A percentile compares a stretch with the other conserved stretches of the same genome.
These are phyloP conservation scores for Tricholoma terreum DNA, from an alignment of 768 basidiomycete species.

Conservation along the genomic window DNA sequence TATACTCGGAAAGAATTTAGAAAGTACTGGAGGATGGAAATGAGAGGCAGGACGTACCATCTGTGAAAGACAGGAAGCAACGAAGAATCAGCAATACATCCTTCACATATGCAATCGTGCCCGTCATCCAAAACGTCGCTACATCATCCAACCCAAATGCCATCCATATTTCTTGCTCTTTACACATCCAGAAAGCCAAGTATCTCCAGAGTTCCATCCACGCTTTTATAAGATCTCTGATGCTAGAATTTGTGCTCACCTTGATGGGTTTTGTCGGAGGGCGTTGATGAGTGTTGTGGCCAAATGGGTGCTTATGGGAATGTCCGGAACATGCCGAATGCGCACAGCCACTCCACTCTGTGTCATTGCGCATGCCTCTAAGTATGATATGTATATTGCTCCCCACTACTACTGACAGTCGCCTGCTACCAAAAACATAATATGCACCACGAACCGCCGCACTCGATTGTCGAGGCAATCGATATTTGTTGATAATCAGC, in stretches of 20 bases:
- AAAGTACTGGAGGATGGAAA: constrained; percentile 7
- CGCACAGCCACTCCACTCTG: constrained; percentile 1
- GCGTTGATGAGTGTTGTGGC: constrained; percentile 15
- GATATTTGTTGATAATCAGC: too few species aligned
- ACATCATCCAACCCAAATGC: constrained; percentile 41
- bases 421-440: too few species aligned
- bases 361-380: too few species aligned
- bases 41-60: constrained; percentile 35
- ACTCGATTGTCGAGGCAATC: too few species aligned
- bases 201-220: constrained; percentile 12
- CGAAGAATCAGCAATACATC: not conserved
- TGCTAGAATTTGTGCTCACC: constrained; percentile 47
- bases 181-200: constrained; percentile 15
- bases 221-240: constrained; percentile 9
- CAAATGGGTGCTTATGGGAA: constrained; percentile 9
- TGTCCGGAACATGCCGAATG: constrained; percentile 18
- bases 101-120: not conserved
- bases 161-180: constrained; percentile 14
- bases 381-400: too few species aligned
- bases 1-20: constrained; percentile 33
- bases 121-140: constrained; percentile 31
- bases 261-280: constrained; percentile 50
- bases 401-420: too few species aligned
- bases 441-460: too few species aligned
- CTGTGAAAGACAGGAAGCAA: constrained; percentile 22